These are phyloP conservation scores for Lactifluus pinguis DNA, from an alignment of 768 basidiomycete species.

Conservation along the genomic window DNA sequence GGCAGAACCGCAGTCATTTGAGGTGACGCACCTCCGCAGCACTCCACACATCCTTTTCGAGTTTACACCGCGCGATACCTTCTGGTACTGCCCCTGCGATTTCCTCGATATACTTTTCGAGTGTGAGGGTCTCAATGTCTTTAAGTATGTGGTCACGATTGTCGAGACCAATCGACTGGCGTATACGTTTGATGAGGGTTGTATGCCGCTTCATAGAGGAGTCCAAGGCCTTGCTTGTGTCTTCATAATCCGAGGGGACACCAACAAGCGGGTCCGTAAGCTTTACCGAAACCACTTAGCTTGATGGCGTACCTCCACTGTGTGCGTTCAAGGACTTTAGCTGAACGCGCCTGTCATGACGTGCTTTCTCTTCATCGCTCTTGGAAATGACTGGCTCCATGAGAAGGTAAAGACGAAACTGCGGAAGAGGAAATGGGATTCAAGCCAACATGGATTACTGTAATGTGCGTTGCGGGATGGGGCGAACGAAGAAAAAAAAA, in stretches of 20 bases:
- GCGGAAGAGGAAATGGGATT: not conserved
- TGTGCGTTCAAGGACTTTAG: conserved; percentile 50
- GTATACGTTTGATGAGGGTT: conserved; percentile 87
- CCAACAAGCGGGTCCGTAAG: not conserved
- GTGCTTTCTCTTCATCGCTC: conserved; percentile 42
- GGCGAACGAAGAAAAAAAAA: not conserved
- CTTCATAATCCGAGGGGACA: conserved; percentile 30
- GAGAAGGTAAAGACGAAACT: not conserved
- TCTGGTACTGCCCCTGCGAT: conserved; percentile 82
- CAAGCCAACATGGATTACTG: not conserved
- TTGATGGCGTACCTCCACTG: conserved; percentile 25
- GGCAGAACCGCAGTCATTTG: not conserved
- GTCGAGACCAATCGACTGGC: conserved; percentile 74
- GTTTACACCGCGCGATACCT: conserved; percentile 80
- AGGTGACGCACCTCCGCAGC: conserved; percentile 71
- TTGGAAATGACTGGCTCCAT: conserved; percentile 24
- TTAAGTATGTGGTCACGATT: conserved; percentile 83
- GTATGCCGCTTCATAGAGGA: conserved; percentile 96
- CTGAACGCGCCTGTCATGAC: conserved; percentile 46
- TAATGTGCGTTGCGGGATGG: not conserved
- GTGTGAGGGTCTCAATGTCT: conserved; percentile 80
- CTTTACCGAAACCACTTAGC: conserved; percentile 35
- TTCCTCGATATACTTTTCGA: conserved; percentile 96
- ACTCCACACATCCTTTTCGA: conserved; percentile 85
- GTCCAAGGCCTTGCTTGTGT: conserved; percentile 64